Evolutionary conservation across 2,329 filamentous ascomycete species (phyloP).

Genomic region (Chrysoporthe puriensis): DNA sequence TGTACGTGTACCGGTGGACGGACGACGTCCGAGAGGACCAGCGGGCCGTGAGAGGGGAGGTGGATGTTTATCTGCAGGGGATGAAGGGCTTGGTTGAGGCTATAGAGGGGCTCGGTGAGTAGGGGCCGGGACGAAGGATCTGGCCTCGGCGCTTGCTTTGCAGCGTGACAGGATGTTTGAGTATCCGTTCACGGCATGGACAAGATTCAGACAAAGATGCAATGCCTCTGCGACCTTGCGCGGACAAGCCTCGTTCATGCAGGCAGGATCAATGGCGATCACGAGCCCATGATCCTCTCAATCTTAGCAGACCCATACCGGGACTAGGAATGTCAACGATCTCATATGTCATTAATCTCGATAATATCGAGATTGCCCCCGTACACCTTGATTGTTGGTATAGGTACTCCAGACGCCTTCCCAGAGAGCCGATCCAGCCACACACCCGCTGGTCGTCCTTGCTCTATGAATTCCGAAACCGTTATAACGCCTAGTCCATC

Average conservation of each 20-base stretch:
- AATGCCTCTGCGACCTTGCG: neutral
- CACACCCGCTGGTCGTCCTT: neutral
- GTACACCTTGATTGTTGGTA: neutral
- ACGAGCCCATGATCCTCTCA: too few species aligned
- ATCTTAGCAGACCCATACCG: too few species aligned
- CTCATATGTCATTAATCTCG: too few species aligned
- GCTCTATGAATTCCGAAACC: neutral
- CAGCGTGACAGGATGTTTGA: neutral
- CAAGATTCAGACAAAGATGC: neutral
- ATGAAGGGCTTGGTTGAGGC: conserved; percentile 30
- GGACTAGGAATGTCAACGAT: too few species aligned
- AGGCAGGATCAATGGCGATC: neutral
- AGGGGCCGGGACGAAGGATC: neutral
- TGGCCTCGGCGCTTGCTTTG: too few species aligned
- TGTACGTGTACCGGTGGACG: conserved; percentile 57
- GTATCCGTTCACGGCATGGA: neutral
- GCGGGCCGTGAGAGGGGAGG: conserved; percentile 43
- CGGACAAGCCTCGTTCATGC: neutral
- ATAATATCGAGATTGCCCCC: neutral
- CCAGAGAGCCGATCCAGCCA: neutral
- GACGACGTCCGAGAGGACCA: conserved; percentile 55
- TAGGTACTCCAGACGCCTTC: neutral
- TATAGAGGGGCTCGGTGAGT: conserved; percentile 21
- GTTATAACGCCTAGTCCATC: neutral
- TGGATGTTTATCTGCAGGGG: conserved; percentile 40